Evolutionary conservation across 805 yeast species (phyloP).

Genomic region (Candida succiphila): DNA sequence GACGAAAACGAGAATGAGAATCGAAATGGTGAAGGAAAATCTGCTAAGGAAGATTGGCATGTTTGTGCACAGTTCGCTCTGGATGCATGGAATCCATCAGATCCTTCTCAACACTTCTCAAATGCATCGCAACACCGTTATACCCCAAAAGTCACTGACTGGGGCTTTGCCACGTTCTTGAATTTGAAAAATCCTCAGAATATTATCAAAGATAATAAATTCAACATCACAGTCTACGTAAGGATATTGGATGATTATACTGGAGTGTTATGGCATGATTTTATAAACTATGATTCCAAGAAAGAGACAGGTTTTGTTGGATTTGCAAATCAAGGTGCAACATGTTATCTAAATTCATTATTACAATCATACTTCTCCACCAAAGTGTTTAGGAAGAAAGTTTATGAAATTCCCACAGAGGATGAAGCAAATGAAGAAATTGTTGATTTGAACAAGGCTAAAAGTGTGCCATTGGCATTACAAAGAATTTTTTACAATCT

Average conservation of each 20-base stretch:
- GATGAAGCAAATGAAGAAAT: conserved; percentile 31
- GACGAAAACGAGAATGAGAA: conserved; percentile 26
- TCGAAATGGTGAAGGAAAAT: conserved; percentile 15
- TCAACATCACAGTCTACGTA: conserved; percentile 71
- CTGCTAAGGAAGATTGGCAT: conserved; percentile 48
- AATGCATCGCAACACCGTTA: conserved; percentile 75
- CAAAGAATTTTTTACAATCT: conserved; percentile 82
- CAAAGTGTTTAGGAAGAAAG: conserved; percentile 69
- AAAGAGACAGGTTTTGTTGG: conserved; percentile 87
- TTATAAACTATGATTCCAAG: conserved; percentile 76
- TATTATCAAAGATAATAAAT: conserved; percentile 34
- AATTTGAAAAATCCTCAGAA: conserved; percentile 32
- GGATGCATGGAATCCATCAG: conserved; percentile 72
- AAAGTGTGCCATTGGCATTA: conserved; percentile 69
- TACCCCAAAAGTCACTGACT: conserved; percentile 67
- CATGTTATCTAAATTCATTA: conserved; percentile 90
- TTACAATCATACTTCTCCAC: conserved; percentile 88
- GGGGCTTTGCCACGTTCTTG: conserved; percentile 87
- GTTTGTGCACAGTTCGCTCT: conserved; percentile 89
- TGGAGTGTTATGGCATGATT: conserved; percentile 90
- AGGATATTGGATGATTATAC: conserved; percentile 80
- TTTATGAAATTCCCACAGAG: conserved; percentile 81
- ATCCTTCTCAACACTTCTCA: conserved; percentile 48
- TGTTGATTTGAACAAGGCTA: conserved; percentile 23
- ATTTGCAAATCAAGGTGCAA: conserved; percentile 93